Percentiles rank a stretch among this genome's conserved stretches.
Evolutionary conservation across 257 asterid genomes (phyloP).

Genomic region (Jacaranda copaia): DNA sequence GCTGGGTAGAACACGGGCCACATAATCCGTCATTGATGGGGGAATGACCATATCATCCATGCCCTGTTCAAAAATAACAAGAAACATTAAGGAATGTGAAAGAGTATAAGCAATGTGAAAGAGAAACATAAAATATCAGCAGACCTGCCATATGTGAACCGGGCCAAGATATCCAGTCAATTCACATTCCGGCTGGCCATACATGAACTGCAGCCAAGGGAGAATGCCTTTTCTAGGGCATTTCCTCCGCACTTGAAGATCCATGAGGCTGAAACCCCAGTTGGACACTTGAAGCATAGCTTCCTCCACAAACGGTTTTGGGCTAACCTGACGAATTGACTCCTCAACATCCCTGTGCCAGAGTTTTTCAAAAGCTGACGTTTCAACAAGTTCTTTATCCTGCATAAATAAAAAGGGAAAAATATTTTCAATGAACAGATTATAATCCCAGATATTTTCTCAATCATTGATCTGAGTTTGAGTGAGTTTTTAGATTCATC

Average conservation of each 20-base stretch:
- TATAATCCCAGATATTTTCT: not conserved
- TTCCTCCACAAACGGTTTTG: constrained; percentile 77
- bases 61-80: constrained; percentile 56
- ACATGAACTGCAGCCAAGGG: constrained; percentile 73
- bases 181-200: constrained; percentile 67
- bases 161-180: constrained; percentile 88
- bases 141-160: constrained; percentile 96
- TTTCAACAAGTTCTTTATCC: constrained; percentile 63
- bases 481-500: not conserved
- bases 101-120: not conserved
- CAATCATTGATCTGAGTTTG: no score
- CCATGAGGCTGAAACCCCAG: constrained; percentile 82
- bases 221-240: constrained; percentile 63
- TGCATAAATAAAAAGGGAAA: constrained; percentile 30
- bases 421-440: not conserved
- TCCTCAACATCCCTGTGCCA: constrained; percentile 96
- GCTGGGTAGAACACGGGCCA: constrained; percentile 66
- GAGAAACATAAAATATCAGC: not conserved
- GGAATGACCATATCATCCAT: constrained; percentile 81
- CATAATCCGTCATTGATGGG: constrained; percentile 66
- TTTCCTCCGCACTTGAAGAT: constrained; percentile 72
- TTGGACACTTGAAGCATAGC: constrained; percentile 81
- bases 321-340: constrained; percentile 71
- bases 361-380: constrained; percentile 60
- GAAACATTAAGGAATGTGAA: not conserved